Base-by-base conservation (phyloP, 257 asterid species). In the Jaltomata sinuosa region DNA sequence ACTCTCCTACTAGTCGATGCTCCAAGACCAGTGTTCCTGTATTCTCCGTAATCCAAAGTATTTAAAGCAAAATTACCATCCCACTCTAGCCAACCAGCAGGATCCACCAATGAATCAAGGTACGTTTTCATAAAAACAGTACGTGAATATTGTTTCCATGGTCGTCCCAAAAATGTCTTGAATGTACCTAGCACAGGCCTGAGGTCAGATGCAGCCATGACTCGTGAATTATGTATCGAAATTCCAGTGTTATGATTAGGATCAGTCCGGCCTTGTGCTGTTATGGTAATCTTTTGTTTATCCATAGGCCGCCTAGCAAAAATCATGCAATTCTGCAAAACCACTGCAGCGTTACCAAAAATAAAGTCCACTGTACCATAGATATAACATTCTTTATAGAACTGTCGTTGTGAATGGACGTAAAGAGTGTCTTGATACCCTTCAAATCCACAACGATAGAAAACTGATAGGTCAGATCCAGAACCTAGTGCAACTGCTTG, bases 41-140 rank as follows among this genome's bases (percentile, higher is more conserved):
- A 94, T 87, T 95, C 99, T 0, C 97, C 97, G 11, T 92, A 95
- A 19, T 91, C 93, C 89, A 95, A 77, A 0, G 99, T 94, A 81
- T 87, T 83, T 8, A 93, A 90, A 0, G 94, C 95, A 14, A 91
- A 93, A 81, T 87, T 74, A 0, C 94, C 94, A 34, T 91, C 92
- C 98, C 98, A 95, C 67, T 92, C 95, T 27, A 92, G 32, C 98
- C 99, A 95, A n/a, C n/a, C n/a, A n/a, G n/a, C n/a, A n/a, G 97
- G 97, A n/a, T 93, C 90, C 40, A 95, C 90, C 49, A 93, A 77
- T 0, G 91, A 71, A 25, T 76, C 98, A 61, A 94, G 38, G 31
- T 86, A 80, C 8, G 91, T 84, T 74, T 83, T 85, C 69, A 95
- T 55, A 83, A 80, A 88, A 11, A 95, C 95, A 16, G 97, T 94